Conservation (phyloP, 495 filamentous ascomycete species). For the Hyaloscypha variabilis region DNA sequence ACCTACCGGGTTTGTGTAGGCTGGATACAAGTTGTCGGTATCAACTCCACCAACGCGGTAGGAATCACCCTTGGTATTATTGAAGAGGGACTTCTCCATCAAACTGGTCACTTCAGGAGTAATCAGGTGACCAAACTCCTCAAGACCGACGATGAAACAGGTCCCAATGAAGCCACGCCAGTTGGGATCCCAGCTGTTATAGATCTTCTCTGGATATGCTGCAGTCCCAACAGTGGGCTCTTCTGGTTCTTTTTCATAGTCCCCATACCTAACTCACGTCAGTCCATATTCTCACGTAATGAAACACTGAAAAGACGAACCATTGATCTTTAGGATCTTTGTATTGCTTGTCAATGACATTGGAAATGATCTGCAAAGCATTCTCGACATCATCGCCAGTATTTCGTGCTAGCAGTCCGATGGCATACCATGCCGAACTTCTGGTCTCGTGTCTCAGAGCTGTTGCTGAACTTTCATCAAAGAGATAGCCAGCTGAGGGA, state of each 20-base stretch:
- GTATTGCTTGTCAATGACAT: conserved; percentile 42
- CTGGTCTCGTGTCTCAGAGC: conserved; percentile 39
- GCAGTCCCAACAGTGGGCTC: conserved; percentile 40
- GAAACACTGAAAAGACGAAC: background rate
- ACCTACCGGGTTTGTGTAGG: conserved; percentile 41
- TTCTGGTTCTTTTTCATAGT: conserved; percentile 43
- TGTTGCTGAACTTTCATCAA: conserved; percentile 17
- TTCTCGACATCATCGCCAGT: conserved; percentile 37
- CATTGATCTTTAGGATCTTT: conserved; percentile 39
- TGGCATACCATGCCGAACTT: conserved; percentile 43
- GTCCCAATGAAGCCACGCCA: conserved; percentile 47
- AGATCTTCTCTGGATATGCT: conserved; percentile 38
- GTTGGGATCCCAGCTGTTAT: conserved; percentile 46
- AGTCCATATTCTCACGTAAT: background rate
- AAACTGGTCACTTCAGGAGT: conserved; percentile 32
- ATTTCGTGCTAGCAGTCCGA: conserved; percentile 43
- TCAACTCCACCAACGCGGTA: conserved; percentile 48
- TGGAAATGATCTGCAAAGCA: conserved; percentile 41
- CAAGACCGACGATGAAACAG: conserved; percentile 40
- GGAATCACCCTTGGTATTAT: conserved; percentile 41
- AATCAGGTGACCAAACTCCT: conserved; percentile 42
- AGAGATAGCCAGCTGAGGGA: conserved; percentile 28
- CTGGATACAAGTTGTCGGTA: conserved; percentile 46
- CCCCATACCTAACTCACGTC: conserved; percentile 32
- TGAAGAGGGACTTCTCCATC: conserved; percentile 38